Evolutionary conservation across 2,329 filamentous ascomycete species (phyloP), one percentile per base, ranked within the genome.

Genomic region (Sphaerulina populicola): DNA sequence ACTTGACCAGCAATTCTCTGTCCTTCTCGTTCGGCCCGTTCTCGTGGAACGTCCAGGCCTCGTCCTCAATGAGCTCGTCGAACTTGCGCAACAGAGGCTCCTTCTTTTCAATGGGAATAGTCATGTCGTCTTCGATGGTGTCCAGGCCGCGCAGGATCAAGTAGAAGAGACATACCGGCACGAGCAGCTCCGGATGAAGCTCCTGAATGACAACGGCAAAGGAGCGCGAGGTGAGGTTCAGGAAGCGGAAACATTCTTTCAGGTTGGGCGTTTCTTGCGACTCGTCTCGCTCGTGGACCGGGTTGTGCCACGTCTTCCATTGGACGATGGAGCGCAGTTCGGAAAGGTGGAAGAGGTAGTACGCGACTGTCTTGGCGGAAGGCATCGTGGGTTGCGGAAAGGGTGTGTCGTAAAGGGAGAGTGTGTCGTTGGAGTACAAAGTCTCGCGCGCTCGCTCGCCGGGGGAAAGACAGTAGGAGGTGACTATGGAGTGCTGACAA

Each of bases 91-190:
- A 75, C 51, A 96, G 71, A 1, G 89, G 88, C 65, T 94, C 86
- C 74, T 98, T 98, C 65, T 79, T 83, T 58, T 80, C 77, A 36
- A 91, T 73, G 2, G 85, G 76, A 54, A 98, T 84, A 4, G 89
- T 94, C 82, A 96, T 97, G 71, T 98, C 93, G 75, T 98, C 93
- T 72, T 98, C 93, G 54, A 98, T 87, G n/a, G 93, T 98, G 70
- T 98, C 93, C 45, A 98, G 79, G 42, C 88, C 93, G 55, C 93
- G 87, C 49, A 98, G 78, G 47, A 88, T 80, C 27, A 98, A 80
- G 74, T 98, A 98, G 77, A 98, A 98, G 8, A 97, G 76, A 50
- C 84, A 82, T 41, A 97, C 79, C 21, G 93, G 89, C 37, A 96
- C 80, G 33, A 97, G 80, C 30, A 98, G 82, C 72, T 98, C 91